Conservation (phyloP, 2,329 filamentous ascomycete genomes). For the Trichothecium roseum region DNA sequence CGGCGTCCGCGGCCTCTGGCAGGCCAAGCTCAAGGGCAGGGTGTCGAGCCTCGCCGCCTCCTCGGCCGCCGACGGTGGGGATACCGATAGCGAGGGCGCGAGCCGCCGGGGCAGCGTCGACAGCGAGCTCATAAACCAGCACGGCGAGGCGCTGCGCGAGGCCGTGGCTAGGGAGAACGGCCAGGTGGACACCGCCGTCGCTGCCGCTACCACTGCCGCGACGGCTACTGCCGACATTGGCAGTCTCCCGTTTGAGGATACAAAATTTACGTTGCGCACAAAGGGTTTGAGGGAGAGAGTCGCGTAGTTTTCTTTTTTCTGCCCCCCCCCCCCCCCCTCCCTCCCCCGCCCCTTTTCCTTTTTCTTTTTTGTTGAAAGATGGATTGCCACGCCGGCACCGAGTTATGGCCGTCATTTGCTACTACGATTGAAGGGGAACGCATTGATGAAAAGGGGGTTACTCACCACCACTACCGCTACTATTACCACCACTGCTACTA, state of each 20-base stretch:
- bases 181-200: too few species aligned
- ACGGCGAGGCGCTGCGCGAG: constrained; percentile 29
- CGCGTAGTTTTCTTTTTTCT: too few species aligned
- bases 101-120: constrained; percentile 34
- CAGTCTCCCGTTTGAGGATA: constrained; percentile 34
- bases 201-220: constrained; percentile 6
- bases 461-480: too few species aligned
- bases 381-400: too few species aligned
- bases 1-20: constrained; percentile 48
- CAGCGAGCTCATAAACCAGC: constrained; percentile 27
- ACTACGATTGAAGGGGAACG: too few species aligned
- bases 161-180: constrained; percentile 18
- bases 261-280: constrained; percentile 41
- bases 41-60: constrained; percentile 13
- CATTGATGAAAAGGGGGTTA: too few species aligned
- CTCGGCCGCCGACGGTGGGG: constrained; percentile 7
- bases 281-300: constrained; percentile 45
- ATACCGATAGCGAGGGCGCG: constrained; percentile 17
- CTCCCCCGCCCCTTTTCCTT: too few species aligned
- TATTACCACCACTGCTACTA: too few species aligned
- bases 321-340: too few species aligned
- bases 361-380: too few species aligned
- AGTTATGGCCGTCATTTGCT: too few species aligned
- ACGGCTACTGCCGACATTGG: constrained; percentile 9
- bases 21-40: constrained; percentile 31